These are phyloP conservation scores for Mitosporidium daphniae DNA, from an alignment of 371 early-diverging fungal species.

Conservation along the genomic window DNA sequence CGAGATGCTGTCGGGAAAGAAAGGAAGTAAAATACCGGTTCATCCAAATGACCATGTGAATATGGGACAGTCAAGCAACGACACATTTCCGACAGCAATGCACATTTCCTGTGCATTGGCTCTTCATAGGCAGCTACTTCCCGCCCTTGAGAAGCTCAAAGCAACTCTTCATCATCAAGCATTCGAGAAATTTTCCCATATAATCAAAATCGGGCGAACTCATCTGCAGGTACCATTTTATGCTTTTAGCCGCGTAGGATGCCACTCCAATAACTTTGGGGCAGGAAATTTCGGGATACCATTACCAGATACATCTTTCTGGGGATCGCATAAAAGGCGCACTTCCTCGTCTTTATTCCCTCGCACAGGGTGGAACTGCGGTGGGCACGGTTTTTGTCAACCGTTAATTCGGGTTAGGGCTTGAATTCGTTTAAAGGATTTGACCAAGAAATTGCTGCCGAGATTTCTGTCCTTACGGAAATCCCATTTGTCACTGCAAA, in stretches of 20 bases:
- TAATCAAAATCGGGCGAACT: constrained; percentile 78
- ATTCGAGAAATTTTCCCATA: constrained; percentile 26
- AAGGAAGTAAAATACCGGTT: constrained; percentile 47
- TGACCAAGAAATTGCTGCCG: constrained; percentile 35
- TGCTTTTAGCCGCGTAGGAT: constrained; percentile 22
- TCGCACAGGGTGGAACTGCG: constrained; percentile 79
- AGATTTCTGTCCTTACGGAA: constrained; percentile 30
- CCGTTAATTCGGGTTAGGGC: constrained; percentile 10
- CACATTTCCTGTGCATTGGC: constrained; percentile 53
- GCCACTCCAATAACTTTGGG: constrained; percentile 81
- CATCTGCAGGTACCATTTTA: constrained; percentile 17
- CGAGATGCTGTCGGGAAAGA: constrained; percentile 45
- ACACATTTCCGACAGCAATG: constrained; percentile 92
- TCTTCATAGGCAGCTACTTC: constrained; percentile 20
- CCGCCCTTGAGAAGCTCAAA: constrained; percentile 27
- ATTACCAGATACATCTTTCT: constrained; percentile 38
- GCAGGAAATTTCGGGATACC: constrained; percentile 62
- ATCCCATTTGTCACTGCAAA: constrained; percentile 53
- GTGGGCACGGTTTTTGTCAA: constrained; percentile 31
- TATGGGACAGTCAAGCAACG: constrained; percentile 73
- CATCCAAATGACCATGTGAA: constrained; percentile 91
- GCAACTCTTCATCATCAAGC: constrained; percentile 24
- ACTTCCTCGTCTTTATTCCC: constrained; percentile 34
- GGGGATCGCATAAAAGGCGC: constrained; percentile 34
- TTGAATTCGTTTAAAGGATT: constrained; percentile 57